Evolutionary conservation across 164 flowering plant species (phyloP).

Genomic region (Berberis thunbergii): DNA sequence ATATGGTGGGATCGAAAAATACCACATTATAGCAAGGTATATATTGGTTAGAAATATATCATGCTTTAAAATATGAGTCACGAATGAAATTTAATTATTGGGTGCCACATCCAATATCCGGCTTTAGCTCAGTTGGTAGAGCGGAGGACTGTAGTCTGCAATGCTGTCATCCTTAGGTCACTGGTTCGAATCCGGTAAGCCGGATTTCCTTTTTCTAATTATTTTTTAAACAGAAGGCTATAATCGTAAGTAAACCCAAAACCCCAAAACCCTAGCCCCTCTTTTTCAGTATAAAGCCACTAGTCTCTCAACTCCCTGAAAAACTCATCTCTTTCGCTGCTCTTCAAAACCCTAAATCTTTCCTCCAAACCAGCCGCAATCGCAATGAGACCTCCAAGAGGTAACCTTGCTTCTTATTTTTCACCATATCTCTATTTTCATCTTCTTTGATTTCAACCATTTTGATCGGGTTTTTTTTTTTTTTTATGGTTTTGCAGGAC

Average conservation of each 20-base stretch:
- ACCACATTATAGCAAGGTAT: no score
- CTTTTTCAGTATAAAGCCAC: neutral
- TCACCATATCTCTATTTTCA: no score
- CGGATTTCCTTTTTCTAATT: neutral
- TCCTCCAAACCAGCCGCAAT: neutral
- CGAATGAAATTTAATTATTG: no score
- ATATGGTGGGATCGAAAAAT: no score
- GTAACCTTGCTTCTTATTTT: neutral
- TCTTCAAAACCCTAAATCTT: neutral
- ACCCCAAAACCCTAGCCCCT: neutral
- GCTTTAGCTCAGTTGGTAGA: conserved; percentile 7
- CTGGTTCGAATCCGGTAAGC: conserved; percentile 4
- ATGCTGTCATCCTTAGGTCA: neutral
- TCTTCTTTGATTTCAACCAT: neutral
- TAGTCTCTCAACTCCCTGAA: neutral
- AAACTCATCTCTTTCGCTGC: neutral
- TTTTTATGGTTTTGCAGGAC: conserved; percentile 5
- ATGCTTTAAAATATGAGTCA: no score
- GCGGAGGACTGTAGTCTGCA: conserved; percentile 5
- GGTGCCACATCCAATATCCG: neutral
- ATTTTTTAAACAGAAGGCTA: neutral
- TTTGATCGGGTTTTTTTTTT: neutral
- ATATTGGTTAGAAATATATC: no score
- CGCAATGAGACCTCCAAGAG: neutral
- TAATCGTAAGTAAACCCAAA: neutral